phyloP scores from a whole-genome alignment of 352 stramenopile genomes.

The Globisporangium paroecandrum region DNA sequence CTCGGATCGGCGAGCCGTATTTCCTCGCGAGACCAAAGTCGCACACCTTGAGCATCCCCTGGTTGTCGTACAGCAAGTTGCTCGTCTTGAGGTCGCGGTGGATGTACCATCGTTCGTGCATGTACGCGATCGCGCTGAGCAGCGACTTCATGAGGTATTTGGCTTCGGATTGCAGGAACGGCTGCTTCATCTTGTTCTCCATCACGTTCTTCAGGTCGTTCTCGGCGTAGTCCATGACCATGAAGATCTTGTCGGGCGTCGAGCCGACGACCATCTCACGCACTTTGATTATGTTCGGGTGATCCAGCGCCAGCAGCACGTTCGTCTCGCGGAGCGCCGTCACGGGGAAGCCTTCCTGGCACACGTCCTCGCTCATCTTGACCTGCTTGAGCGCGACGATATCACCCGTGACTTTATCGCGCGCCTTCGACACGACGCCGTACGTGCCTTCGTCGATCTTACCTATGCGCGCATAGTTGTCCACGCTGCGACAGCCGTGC shows the following conservation, averaged over 20 bases:
- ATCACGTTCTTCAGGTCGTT: constrained; percentile 86
- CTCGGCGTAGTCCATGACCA: constrained; percentile 90
- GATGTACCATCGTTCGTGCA: constrained; percentile 92
- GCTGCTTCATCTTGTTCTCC: constrained; percentile 78
- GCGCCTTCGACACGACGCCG: constrained; percentile 94
- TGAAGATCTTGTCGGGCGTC: constrained; percentile 87
- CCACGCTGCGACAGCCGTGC: constrained; percentile 91
- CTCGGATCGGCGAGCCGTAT: constrained; percentile 69
- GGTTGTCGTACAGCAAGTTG: constrained; percentile 94
- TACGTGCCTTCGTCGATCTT: constrained; percentile 97
- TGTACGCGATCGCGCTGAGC: constrained; percentile 82
- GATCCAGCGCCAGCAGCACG: constrained; percentile 72
- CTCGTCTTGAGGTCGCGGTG: constrained; percentile 98
- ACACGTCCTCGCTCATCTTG: constrained; percentile 73
- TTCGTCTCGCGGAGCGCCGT: constrained; percentile 86
- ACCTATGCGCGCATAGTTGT: constrained; percentile 92
- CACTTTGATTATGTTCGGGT: constrained; percentile 86
- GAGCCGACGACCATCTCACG: constrained; percentile 88
- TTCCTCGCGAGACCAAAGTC: constrained; percentile 86
- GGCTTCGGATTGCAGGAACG: constrained; percentile 87
- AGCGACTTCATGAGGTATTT: constrained; percentile 94
- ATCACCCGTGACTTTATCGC: constrained; percentile 86
- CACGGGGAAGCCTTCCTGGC: constrained; percentile 80
- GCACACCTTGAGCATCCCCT: constrained; percentile 74
- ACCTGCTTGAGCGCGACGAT: constrained; percentile 94